Base-by-base conservation (phyloP, 768 basidiomycete species). In the Mrakia gelida region DNA sequence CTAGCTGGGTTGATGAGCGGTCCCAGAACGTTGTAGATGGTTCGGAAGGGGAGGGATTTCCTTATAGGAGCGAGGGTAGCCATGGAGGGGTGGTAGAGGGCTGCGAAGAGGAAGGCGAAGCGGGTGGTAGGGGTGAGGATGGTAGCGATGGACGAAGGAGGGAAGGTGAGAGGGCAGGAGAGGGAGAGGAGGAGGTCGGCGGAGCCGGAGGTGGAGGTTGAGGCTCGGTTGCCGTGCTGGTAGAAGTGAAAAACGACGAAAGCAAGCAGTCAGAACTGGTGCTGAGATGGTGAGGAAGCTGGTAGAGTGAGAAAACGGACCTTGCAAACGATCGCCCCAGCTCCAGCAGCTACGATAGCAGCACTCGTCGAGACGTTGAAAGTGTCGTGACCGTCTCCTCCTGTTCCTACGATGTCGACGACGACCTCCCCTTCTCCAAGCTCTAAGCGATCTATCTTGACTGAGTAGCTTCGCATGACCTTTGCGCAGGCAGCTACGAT, bases 331-430 rank as follows among this genome's bases (percentile, higher is more conserved):
- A 94, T 88, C 0, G 93, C 93, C 8, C 96, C 96, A 10, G 95
- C 92, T 21, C 95, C 96, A 32, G 95, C 94, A 41, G 95, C 96
- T 28, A 98, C 92, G 79, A 99, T 88, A 0, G 89, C 95, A 3
- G 96, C 95, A 2, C 93, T 91, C 0, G 96, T 98, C 83, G 94
- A 95, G 73, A 98, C 95, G 83, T 98, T 98, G 88, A 95, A 98
- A 0, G 95, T 91, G 82, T 98, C 92, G 84, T 95, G 90, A 0
- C 95, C 95, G 84, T 98, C 97, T 10, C 97, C 96, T 16, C 96
- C 94, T 0, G 94, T 95, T 2, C 94, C 94, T 30, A 96, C 94
- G 77, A 96, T 93, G 83, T 95, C 93, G 30, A 91, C 89, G 63
- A 82, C 78, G 71, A 73, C 83, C 83, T 52, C 82, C n/a, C 75